A percentile compares a stretch with the other conserved stretches of the same genome.
These are phyloP conservation scores for Straminergon stramineum DNA, from an alignment of 225 moss, liverwort and hornwort species.

Conservation along the genomic window DNA sequence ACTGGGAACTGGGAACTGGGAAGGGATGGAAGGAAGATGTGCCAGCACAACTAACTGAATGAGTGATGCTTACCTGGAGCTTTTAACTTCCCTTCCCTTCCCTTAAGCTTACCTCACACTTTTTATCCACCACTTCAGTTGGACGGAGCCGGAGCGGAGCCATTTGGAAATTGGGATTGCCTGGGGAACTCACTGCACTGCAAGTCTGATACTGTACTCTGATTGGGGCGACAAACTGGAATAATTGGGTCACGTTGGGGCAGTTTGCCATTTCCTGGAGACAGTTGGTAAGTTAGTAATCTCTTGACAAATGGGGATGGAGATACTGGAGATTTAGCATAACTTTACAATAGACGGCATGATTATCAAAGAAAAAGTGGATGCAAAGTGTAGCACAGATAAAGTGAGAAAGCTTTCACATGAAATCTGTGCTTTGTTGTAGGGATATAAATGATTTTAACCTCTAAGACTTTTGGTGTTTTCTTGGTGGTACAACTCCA, in stretches of 20 bases:
- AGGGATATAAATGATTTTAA: background rate
- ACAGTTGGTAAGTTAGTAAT: background rate
- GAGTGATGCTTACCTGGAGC: background rate
- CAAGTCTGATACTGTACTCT: no score
- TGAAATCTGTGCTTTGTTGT: background rate
- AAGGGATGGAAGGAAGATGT: background rate
- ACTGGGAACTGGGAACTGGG: background rate
- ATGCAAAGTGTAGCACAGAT: background rate
- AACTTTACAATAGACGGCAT: background rate
- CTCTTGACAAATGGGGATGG: background rate
- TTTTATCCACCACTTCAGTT: background rate
- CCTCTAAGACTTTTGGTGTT: accelerated
- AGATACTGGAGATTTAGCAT: background rate
- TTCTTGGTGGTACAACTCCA: background rate
- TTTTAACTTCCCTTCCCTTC: background rate
- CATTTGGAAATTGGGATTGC: background rate
- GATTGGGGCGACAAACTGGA: no score
- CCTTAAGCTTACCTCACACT: background rate
- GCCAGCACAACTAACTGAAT: background rate
- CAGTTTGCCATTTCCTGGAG: no score
- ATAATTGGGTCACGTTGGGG: no score
- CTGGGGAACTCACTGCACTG: background rate
- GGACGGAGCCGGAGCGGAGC: no score
- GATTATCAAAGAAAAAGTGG: background rate
- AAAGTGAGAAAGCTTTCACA: no score